These are phyloP conservation scores for Saxophila tyrrhenica DNA, from an alignment of 495 filamentous ascomycete species.

Conservation along the genomic window DNA sequence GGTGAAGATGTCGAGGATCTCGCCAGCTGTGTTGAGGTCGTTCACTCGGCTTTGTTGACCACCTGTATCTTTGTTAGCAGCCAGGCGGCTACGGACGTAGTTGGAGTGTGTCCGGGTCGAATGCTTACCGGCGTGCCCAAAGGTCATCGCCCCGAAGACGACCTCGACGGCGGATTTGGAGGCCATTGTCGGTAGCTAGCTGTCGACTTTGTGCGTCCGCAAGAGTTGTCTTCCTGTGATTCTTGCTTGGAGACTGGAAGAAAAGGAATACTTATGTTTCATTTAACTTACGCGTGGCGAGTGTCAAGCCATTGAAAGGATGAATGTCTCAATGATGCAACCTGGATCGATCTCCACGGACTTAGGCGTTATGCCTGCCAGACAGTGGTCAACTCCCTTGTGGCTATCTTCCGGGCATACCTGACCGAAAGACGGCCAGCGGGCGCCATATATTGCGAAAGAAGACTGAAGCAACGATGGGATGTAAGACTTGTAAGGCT, in stretches of 20 bases:
- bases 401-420: no score
- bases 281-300: no score
- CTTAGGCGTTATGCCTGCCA: background rate
- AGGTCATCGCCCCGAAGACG: slow-evolving; percentile 27
- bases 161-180: slow-evolving; percentile 24
- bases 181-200: no score
- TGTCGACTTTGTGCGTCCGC: background rate
- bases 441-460: no score
- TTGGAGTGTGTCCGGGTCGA: background rate
- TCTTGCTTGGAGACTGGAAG: no score
- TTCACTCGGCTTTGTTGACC: slow-evolving; percentile 23
- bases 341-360: background rate
- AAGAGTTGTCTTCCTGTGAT: background rate
- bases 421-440: no score
- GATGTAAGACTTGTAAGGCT: no score
- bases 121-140: slow-evolving; percentile 12
- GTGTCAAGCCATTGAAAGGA: no score
- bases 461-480: no score
- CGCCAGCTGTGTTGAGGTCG: slow-evolving; percentile 19
- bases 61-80: background rate
- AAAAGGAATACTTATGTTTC: no score
- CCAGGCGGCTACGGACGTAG: no score
- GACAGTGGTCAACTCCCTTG: no score
- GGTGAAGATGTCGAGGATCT: slow-evolving; percentile 24
- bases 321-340: background rate